These are phyloP conservation scores for Cyberlindnera amylophila DNA, from an alignment of 805 yeast genomes.

Conservation along the genomic window DNA sequence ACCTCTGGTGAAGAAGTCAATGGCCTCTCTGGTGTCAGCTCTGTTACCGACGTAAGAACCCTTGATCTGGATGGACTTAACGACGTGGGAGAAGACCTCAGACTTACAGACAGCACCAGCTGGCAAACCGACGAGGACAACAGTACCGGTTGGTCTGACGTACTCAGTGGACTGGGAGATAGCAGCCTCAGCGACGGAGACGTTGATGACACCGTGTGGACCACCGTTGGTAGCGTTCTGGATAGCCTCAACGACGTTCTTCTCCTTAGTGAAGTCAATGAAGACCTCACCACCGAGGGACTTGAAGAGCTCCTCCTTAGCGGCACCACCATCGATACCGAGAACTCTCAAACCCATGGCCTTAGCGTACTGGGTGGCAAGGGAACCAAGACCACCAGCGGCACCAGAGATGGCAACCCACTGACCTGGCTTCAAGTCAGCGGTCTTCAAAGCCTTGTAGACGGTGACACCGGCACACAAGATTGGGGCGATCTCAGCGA, in stretches of 20 bases:
- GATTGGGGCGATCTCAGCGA: conserved; percentile 75
- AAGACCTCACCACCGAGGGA: conserved; percentile 64
- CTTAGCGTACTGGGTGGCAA: conserved; percentile 70
- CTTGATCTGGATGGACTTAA: conserved; percentile 64
- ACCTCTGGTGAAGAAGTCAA: conserved; percentile 71
- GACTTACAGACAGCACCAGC: conserved; percentile 71
- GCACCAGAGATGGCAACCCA: conserved; percentile 80
- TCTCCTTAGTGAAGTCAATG: conserved; percentile 53
- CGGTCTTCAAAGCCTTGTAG: conserved; percentile 84
- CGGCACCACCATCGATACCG: conserved; percentile 69
- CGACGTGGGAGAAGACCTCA: conserved; percentile 69
- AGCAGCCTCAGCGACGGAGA: conserved; percentile 69
- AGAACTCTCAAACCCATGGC: conserved; percentile 75
- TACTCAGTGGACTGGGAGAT: conserved; percentile 57
- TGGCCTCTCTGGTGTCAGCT: conserved; percentile 79
- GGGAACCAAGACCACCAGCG: conserved; percentile 75
- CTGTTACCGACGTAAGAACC: conserved; percentile 91
- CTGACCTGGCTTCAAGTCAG: conserved; percentile 63
- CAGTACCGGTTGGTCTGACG: conserved; percentile 65
- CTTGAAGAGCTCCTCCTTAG: conserved; percentile 50
- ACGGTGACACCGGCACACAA: conserved; percentile 91
- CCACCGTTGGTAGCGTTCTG: conserved; percentile 64
- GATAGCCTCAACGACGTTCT: conserved; percentile 54
- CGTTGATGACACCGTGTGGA: conserved; percentile 72
- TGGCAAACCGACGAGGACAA: conserved; percentile 73